Percentiles rank a stretch among this genome's conserved stretches.
Evolutionary conservation across 2,329 filamentous ascomycete species (phyloP).

Genomic region (Chrysoporthe deuterocubensis): DNA sequence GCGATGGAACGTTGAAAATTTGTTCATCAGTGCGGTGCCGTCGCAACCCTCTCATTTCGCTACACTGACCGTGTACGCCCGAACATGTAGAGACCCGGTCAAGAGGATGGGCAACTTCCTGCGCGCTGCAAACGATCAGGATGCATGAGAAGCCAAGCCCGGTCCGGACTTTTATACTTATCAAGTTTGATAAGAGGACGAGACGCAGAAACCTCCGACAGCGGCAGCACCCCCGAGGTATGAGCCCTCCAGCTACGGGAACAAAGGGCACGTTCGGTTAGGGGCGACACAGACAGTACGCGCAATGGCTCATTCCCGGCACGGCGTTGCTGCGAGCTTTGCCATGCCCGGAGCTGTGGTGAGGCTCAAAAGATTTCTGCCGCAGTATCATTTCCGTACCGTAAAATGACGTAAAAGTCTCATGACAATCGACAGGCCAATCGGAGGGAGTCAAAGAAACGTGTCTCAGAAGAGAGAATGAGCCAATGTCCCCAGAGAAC

Average conservation of each 20-base stretch:
- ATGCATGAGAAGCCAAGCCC: background rate
- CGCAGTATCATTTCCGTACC: background rate
- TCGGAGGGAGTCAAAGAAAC: background rate
- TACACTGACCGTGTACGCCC: background rate
- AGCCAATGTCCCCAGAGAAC: background rate
- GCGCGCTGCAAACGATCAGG: background rate
- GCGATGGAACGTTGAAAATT: constrained; percentile 7
- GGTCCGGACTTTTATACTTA: background rate
- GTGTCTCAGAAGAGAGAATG: background rate
- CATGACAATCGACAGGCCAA: background rate
- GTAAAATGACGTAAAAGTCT: background rate
- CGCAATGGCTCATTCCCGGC: background rate
- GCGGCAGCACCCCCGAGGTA: background rate
- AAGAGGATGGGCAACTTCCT: background rate
- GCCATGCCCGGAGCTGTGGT: background rate
- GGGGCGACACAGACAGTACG: background rate
- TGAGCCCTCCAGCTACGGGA: background rate
- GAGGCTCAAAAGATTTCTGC: background rate
- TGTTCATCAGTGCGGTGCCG: background rate
- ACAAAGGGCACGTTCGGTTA: background rate
- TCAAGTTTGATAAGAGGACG: background rate
- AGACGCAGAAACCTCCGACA: background rate
- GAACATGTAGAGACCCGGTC: no score
- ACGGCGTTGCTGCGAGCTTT: background rate
- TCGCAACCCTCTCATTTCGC: background rate